These are phyloP conservation scores for Steccherinum ochraceum DNA, from an alignment of 768 basidiomycete species.

Conservation along the genomic window DNA sequence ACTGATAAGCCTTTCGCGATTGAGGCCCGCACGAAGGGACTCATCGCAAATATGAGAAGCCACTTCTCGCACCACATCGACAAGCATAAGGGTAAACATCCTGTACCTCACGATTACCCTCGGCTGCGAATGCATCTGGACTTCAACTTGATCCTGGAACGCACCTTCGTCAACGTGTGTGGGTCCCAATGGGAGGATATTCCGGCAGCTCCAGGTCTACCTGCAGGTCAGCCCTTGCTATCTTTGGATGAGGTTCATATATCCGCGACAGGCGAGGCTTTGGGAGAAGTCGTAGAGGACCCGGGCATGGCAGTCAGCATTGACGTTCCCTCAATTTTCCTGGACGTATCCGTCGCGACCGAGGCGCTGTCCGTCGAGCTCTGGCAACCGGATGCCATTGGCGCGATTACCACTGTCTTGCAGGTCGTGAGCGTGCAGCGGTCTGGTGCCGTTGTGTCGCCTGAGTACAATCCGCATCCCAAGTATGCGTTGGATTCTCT, in stretches of 20 bases:
- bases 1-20: conserved; percentile 42
- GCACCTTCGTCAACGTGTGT: conserved; percentile 45
- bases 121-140: conserved; percentile 39
- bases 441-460: not conserved
- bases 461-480: conserved; percentile 7
- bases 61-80: conserved; percentile 29
- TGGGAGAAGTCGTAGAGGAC: conserved; percentile 47
- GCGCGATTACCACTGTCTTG: conserved; percentile 46
- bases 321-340: conserved; percentile 34
- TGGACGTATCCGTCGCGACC: conserved; percentile 42
- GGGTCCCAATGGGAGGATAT: not conserved
- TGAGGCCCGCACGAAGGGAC: conserved; percentile 52
- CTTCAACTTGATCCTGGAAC: conserved; percentile 38
- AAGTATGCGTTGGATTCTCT: conserved; percentile 32
- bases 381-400: conserved; percentile 57
- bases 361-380: conserved; percentile 61
- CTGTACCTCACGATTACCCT: conserved; percentile 28
- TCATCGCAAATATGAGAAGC: conserved; percentile 36
- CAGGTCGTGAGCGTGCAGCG: conserved; percentile 21
- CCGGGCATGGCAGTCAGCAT: conserved; percentile 33
- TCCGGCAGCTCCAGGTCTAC: not conserved
- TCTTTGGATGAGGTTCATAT: conserved; percentile 55
- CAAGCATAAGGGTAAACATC: conserved; percentile 13
- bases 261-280: conserved; percentile 34
- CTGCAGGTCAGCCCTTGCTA: conserved; percentile 32